Evolutionary conservation across 2,329 filamentous ascomycete species (phyloP), one percentile per base, ranked within the genome.

Genomic region (Microthyrium microscopicum): DNA sequence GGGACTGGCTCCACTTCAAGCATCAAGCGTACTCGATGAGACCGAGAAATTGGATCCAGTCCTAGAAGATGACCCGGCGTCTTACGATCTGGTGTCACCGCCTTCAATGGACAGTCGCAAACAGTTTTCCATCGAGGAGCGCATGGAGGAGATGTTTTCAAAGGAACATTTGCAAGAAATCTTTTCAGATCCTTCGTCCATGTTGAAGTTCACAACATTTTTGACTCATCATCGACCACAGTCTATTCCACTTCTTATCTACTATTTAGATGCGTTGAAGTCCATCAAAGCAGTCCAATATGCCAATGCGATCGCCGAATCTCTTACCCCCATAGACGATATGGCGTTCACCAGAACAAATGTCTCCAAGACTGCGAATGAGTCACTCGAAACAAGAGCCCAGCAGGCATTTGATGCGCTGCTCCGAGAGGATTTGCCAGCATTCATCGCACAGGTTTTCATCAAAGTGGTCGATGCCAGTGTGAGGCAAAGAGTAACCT

Each of bases 211-310:
- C 48, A 77, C 70, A 2, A 62, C 68, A 3, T 85, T 79, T 43
- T 57, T 84, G 3, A 66, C 67, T 37, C 51, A 58, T 4, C 58
- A 66, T 28, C 62, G 74, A 28, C 70, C 73, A 4, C 55, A 64
- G 15, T 80, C 77, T 1, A 58, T 80, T 2, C 68, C 75, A 0
- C 55, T 78, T 5, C 54, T 84, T 11, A 67, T 73, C 18, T 80
- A 82, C 55, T 82, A 82, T 41, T 60, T 83, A 2, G 74, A 81
- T 43, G 67, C 75, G 0, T 51, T 73, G 37, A 85, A 84, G 46
- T 77, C 77, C 1, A 52, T 81, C 9, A 69, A 71, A 42, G 76
- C 78, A 2, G 72, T 84, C 37, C 62, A 65, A 21, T 83, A 83
- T 44, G 68, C 75, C 15, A 81, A 84, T 48, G 68, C 74, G 0